Evolutionary conservation across 106 monocot species (phyloP).

Genomic region (Dioscorea zingiberensis): DNA sequence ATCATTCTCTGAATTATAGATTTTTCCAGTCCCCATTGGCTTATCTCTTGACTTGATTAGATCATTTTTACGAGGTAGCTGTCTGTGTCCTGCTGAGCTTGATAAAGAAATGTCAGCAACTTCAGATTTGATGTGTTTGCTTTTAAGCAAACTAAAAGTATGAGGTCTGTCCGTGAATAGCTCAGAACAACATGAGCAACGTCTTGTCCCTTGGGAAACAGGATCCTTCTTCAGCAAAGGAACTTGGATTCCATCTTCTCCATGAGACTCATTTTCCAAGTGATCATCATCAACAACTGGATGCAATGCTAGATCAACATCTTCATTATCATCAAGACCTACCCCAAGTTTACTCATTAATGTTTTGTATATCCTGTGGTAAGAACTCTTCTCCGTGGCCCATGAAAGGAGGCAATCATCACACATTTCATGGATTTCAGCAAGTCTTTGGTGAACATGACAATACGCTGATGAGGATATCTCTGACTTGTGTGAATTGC

Average conservation of each 20-base stretch:
- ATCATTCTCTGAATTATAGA: slow-evolving; percentile 11
- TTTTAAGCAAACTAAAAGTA: slow-evolving; percentile 15
- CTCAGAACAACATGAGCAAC: slow-evolving; percentile 52
- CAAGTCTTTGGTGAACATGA: slow-evolving; percentile 50
- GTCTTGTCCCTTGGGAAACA: slow-evolving; percentile 1
- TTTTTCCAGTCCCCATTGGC: not conserved
- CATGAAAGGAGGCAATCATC: slow-evolving; percentile 52
- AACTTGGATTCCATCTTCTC: slow-evolving; percentile 12
- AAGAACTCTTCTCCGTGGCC: slow-evolving; percentile 28
- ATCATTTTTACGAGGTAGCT: not conserved
- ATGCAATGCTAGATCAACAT: not conserved
- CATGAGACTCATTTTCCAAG: not conserved
- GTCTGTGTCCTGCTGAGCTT: not conserved
- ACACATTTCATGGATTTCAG: slow-evolving; percentile 47
- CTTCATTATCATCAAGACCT: slow-evolving; percentile 5
- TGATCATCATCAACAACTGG: not conserved
- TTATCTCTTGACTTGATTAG: slow-evolving; percentile 7
- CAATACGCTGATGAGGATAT: slow-evolving; percentile 62
- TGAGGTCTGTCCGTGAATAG: slow-evolving; percentile 20
- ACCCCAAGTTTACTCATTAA: slow-evolving; percentile 28
- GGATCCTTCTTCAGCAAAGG: slow-evolving; percentile 26
- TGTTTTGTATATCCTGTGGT: slow-evolving; percentile 21
- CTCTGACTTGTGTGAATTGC: slow-evolving; percentile 64
- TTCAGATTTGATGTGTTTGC: slow-evolving; percentile 14
- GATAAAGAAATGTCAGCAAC: slow-evolving; percentile 11